A percentile compares a stretch with the other conserved stretches of the same genome.
Evolutionary conservation across 768 basidiomycete genomes (phyloP).

Genomic region (Gymnopilus junonius): DNA sequence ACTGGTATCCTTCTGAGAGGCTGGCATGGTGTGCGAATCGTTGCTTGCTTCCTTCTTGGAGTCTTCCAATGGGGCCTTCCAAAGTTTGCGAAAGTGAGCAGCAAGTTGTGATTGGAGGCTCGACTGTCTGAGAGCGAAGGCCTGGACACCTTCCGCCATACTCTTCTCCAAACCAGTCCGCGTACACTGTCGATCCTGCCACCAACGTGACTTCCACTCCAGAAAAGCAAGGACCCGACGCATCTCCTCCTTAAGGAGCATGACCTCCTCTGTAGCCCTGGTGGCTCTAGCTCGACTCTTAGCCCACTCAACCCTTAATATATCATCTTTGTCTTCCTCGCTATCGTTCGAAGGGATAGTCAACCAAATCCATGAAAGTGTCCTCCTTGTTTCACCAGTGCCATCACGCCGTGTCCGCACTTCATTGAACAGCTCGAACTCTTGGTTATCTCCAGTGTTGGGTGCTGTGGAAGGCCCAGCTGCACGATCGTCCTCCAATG

Average conservation of each 20-base stretch:
- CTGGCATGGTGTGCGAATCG: neutral
- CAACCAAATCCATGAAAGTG: constrained; percentile 20
- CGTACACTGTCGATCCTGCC: neutral
- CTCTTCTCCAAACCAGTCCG: neutral
- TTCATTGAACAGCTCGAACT: constrained; percentile 4
- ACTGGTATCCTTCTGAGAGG: neutral
- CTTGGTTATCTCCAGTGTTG: neutral
- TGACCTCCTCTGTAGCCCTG: constrained; percentile 5
- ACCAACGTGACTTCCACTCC: constrained; percentile 8
- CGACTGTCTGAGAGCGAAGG: neutral
- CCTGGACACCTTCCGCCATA: neutral
- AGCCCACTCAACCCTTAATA: constrained; percentile 7
- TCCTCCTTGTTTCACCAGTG: constrained; percentile 16
- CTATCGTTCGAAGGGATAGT: neutral
- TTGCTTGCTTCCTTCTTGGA: neutral
- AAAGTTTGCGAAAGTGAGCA: neutral
- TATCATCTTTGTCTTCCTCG: constrained; percentile 3
- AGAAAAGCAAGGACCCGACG: neutral
- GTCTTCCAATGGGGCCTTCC: neutral
- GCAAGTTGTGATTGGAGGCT: neutral
- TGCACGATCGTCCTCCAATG: neutral
- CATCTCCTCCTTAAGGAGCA: constrained; percentile 14
- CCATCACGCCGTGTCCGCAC: constrained; percentile 6
- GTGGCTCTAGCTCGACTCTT: constrained; percentile 4
- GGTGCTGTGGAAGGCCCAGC: too few relatives aligned